These are phyloP conservation scores for Russula abietina DNA, from an alignment of 768 basidiomycete genomes.

Conservation along the genomic window DNA sequence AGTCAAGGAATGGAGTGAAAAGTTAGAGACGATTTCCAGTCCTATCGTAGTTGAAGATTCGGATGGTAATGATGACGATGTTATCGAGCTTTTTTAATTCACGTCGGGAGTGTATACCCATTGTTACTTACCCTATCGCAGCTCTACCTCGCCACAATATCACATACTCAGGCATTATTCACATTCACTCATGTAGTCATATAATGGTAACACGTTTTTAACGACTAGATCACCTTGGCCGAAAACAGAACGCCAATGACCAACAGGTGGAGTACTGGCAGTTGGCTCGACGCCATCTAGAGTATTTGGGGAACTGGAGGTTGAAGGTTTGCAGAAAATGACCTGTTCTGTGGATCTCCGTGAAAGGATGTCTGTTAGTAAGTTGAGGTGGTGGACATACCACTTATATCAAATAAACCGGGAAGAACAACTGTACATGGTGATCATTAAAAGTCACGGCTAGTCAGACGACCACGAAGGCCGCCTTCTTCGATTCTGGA, in stretches of 20 bases:
- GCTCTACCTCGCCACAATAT: not conserved
- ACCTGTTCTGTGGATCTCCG: not conserved
- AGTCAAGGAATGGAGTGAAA: conserved; percentile 66
- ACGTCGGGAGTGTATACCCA: not conserved
- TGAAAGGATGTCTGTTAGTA: too few relatives aligned
- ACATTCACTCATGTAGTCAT: not conserved
- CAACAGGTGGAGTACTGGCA: not conserved
- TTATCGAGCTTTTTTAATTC: conserved; percentile 9
- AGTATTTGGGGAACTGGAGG: not conserved
- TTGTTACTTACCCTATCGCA: not conserved
- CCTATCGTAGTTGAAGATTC: conserved; percentile 12
- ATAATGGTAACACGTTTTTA: not conserved
- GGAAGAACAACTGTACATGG: too few relatives aligned
- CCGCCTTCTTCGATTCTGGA: too few relatives aligned
- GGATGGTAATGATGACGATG: not conserved
- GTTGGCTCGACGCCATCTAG: not conserved
- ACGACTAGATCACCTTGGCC: not conserved
- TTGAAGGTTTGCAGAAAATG: not conserved
- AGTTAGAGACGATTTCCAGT: conserved; percentile 46
- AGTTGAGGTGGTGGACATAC: too few relatives aligned
- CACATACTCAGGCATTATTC: too few relatives aligned
- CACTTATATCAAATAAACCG: too few relatives aligned
- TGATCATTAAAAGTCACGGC: too few relatives aligned
- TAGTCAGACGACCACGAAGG: too few relatives aligned
- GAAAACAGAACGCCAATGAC: not conserved